Evolutionary conservation across 768 basidiomycete species (phyloP).

Genomic region (Podaxis mareebaensis): DNA sequence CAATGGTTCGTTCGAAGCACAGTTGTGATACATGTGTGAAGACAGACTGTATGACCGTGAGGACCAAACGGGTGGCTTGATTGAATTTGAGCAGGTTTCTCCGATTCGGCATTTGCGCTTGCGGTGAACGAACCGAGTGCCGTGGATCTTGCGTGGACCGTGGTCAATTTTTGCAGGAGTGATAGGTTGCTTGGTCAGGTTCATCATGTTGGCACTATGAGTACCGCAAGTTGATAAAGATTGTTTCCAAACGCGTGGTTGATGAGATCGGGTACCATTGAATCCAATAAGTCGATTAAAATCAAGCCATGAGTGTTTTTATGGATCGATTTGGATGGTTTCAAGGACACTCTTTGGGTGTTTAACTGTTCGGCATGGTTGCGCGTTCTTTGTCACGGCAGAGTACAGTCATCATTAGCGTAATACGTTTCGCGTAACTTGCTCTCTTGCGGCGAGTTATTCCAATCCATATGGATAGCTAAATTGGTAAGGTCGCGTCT

Average conservation of each 20-base stretch:
- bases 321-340: too few species aligned
- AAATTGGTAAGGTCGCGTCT: background rate
- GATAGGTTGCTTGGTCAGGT: background rate
- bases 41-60: background rate
- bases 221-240: background rate
- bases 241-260: background rate
- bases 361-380: too few species aligned
- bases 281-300: too few species aligned
- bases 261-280: background rate
- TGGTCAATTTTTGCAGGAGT: background rate
- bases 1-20: background rate
- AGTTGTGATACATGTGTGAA: background rate
- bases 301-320: too few species aligned
- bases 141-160: background rate
- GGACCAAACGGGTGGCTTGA: background rate
- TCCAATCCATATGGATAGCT: background rate
- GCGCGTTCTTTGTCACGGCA: too few species aligned
- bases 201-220: background rate
- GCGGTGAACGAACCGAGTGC: background rate
- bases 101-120: constrained; percentile 9
- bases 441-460: background rate
- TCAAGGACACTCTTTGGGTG: too few species aligned
- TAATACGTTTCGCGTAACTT: background rate
- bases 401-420: too few species aligned
- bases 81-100: background rate